Evolutionary conservation across 768 basidiomycete species (phyloP).

Genomic region (Leccinum barrowsii): DNA sequence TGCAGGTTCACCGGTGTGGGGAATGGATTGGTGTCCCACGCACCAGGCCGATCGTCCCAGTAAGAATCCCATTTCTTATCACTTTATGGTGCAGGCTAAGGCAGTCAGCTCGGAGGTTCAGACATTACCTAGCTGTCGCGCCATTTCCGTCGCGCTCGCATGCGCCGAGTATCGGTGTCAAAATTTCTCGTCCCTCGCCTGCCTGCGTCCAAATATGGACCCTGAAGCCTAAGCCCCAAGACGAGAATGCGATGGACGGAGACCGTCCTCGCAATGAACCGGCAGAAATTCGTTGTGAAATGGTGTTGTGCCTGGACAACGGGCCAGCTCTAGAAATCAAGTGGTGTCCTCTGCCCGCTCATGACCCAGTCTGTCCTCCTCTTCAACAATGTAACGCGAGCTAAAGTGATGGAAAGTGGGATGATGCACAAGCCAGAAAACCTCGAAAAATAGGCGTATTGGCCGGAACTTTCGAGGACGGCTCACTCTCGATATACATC

Average conservation of each 20-base stretch:
- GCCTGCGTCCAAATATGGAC: conserved; percentile 91
- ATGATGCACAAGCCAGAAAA: conserved; percentile 16
- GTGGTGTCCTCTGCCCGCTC: conserved; percentile 91
- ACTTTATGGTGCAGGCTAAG: background rate
- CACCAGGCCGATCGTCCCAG: conserved; percentile 53
- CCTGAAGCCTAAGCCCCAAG: conserved; percentile 25
- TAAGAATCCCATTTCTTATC: conserved; percentile 26
- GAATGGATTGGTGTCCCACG: conserved; percentile 90
- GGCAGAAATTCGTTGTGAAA: conserved; percentile 62
- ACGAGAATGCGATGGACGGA: conserved; percentile 11
- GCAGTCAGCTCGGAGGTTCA: conserved; percentile 46
- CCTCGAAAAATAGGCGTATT: conserved; percentile 74
- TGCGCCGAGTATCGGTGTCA: conserved; percentile 63
- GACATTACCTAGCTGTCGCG: conserved; percentile 83
- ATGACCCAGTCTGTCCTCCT: conserved; percentile 47
- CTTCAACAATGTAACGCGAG: background rate
- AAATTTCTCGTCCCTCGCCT: conserved; percentile 47
- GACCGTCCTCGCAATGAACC: conserved; percentile 22
- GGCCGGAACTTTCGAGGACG: conserved; percentile 84
- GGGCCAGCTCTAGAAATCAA: conserved; percentile 79
- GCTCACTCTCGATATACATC: conserved; percentile 71
- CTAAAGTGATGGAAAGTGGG: conserved; percentile 16
- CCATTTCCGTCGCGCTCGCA: conserved; percentile 65
- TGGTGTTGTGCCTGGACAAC: conserved; percentile 80
- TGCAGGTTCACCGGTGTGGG: conserved; percentile 89